Evolutionary conservation across 208 protist genomes (phyloP).

Genomic region (Leishmania guyanensis): DNA sequence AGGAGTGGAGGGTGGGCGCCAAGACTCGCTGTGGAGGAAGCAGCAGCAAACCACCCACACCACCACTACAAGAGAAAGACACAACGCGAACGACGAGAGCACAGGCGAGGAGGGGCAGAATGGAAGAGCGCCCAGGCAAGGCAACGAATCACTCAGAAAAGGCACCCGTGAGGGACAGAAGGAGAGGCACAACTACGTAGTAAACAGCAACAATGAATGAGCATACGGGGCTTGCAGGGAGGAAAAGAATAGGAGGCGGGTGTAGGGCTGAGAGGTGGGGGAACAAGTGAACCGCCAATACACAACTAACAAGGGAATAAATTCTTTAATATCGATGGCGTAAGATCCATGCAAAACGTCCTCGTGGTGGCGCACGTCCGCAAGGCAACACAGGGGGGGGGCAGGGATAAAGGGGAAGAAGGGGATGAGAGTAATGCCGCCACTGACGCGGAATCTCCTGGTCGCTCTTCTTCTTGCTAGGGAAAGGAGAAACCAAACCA

Average conservation of each 20-base stretch:
- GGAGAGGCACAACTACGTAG: background rate
- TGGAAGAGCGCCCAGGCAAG: background rate
- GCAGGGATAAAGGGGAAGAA: background rate
- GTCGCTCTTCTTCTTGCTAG: background rate
- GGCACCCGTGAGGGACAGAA: background rate
- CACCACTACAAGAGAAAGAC: no score
- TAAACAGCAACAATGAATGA: no score
- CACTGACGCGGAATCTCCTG: background rate
- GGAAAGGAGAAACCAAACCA: background rate
- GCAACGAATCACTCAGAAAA: background rate
- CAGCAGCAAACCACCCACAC: background rate
- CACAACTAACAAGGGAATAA: conserved; percentile 1
- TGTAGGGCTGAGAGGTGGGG: no score
- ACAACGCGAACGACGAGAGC: background rate
- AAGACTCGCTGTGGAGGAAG: background rate
- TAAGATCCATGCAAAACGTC: background rate
- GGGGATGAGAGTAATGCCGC: background rate
- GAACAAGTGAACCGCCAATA: background rate
- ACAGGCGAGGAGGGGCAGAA: background rate
- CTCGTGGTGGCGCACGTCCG: background rate
- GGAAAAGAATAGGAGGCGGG: background rate
- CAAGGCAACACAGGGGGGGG: background rate
- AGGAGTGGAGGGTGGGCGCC: background rate
- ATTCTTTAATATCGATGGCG: background rate
- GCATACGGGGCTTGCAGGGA: background rate